Evolutionary conservation across 1,139 yeast genomes (phyloP), one percentile per base, ranked within the genome.

Genomic region (Nakaseomyces uthaithaninus): DNA sequence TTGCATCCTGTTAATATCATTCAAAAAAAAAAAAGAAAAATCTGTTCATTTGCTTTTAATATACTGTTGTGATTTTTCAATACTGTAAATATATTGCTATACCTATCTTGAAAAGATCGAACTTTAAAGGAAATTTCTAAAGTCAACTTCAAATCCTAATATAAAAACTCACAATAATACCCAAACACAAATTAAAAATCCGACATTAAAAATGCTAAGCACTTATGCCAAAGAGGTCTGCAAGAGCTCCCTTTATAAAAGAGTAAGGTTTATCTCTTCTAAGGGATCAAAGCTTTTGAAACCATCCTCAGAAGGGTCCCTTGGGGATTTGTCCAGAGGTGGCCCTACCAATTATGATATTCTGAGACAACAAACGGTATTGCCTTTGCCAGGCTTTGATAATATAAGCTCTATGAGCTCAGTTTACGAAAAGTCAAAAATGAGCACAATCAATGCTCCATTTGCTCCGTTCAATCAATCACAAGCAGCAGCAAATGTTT

Each of bases 381-480:
- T 49, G 31, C 48, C 55, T 3, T 7, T 36, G 4, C 15, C 35
- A 2, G 20, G 35, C 5, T 31, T 31, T 20, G 35, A 31, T 19
- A 19, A 46, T 28, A 37, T 48, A 7, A 34, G 34, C 4, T 22
- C n/a, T 17, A 22, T 28, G 19, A 23, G 12, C 20, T 33, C 28
- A 18, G 15, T 31, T 12, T 22, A 9, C 10, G 34, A 38, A 12
- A 38, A 25, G n/a, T 19, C 41, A 11, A 31, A 26, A 9, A 16
- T 11, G 15, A 16, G 38, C 23, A 10, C 27, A 11, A 16, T 26
- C 14, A 15, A 38, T 10, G 49, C 56, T 10, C 45, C 45, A 3
- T 51, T 56, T 41, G 48, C 51, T 12, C 53, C 58, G 4, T 58
- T 54, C 37, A 55, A 54, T 34, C 46, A 50, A 31, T 48, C 60